Percentiles rank a stretch among this genome's conserved stretches.
Evolutionary conservation across 106 monocot species (phyloP).

Genomic region (Dactylorhiza incarnata): DNA sequence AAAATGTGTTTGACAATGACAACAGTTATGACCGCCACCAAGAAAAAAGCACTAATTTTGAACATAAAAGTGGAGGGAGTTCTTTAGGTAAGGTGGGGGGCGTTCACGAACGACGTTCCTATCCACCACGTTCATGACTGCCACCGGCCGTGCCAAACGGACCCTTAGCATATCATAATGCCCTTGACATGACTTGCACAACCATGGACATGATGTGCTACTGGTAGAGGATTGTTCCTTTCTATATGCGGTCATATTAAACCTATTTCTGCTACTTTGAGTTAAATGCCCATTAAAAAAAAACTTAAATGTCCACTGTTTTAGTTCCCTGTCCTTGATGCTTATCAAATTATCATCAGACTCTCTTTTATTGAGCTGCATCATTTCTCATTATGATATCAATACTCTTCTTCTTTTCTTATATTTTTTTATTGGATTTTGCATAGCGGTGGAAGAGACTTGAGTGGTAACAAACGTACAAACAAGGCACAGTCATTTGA

Average conservation of each 20-base stretch:
- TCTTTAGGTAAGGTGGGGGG: too few species aligned
- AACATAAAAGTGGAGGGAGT: too few species aligned
- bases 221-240: not conserved
- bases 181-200: not conserved
- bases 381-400: not conserved
- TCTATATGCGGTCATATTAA: not conserved
- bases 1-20: too few species aligned
- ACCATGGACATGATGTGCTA: not conserved
- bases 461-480: slow-evolving; percentile 55
- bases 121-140: too few species aligned
- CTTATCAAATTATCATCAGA: not conserved
- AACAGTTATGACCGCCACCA: too few species aligned
- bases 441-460: slow-evolving; percentile 40
- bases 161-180: not conserved
- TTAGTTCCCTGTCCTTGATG: not conserved
- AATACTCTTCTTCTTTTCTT: not conserved
- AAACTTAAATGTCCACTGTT: not conserved
- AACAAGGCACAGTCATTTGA: slow-evolving; percentile 47
- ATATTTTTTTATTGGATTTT: not conserved
- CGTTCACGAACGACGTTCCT: too few species aligned
- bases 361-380: not conserved
- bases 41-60: too few species aligned
- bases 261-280: not conserved
- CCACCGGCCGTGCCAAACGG: too few species aligned
- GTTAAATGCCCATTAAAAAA: not conserved